Evolutionary conservation across 176 grass and related monocot species (phyloP).

Genomic region (Avena eriantha): DNA sequence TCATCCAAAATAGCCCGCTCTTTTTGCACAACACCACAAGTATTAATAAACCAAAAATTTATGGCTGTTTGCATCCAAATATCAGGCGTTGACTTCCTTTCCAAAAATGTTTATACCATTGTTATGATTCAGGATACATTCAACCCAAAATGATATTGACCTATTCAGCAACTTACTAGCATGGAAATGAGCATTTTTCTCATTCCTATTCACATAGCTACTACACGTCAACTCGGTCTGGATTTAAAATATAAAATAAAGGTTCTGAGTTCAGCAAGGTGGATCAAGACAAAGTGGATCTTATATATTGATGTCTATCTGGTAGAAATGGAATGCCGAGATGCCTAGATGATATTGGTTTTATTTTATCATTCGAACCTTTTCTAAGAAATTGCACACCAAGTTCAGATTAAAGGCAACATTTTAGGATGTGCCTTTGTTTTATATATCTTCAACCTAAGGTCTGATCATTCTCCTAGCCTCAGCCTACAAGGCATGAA

Average conservation of each 20-base stretch:
- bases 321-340: neutral
- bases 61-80: neutral
- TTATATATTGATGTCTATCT: neutral
- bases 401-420: neutral
- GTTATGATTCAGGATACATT: constrained; percentile 16
- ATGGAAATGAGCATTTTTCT: neutral
- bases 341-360: neutral
- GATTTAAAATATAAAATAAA: constrained; percentile 18
- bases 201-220: neutral
- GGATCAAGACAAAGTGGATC: neutral
- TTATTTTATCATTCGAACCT: neutral
- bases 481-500: neutral
- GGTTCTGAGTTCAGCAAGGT: constrained; percentile 18
- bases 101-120: neutral
- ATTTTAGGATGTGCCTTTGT: neutral
- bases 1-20: constrained; percentile 2
- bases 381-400: neutral
- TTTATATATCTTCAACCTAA: neutral
- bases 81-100: neutral
- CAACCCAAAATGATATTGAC: constrained; percentile 8
- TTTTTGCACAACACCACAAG: neutral
- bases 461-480: neutral
- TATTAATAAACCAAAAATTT: neutral
- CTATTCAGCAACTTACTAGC: neutral
- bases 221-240: neutral